Evolutionary conservation across 495 filamentous ascomycete genomes (phyloP), one percentile per base, ranked within the genome.

Genomic region (Talaromyces nanjingensis): DNA sequence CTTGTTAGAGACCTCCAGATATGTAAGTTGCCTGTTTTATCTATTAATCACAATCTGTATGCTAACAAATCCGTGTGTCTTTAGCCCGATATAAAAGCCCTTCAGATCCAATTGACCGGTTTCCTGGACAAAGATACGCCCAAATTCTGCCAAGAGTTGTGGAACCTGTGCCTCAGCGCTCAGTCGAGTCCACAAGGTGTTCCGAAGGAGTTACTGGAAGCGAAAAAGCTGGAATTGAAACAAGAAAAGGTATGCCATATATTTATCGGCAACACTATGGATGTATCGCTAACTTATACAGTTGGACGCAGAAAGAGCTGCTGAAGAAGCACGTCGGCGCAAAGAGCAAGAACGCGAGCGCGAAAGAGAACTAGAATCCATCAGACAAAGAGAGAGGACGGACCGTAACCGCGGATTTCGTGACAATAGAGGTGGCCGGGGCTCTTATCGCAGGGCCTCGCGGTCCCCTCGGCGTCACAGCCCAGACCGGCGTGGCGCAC

Each of bases 111-210:
- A 65, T 86, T 99, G 62, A 96, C 89, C 2, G 93, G 92, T 5
- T 98, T 98, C 69, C 84, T 99, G 66, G 92, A 96, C 70, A 97
- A 94, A 76, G 91, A 97, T 67, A 94, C 93, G 0, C 78, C 92
- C 9, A 78, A 82, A 6, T 99, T 99, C 73, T 97, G 94, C 77
- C 92, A 96, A 71, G 91, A 96, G 65, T 79, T 99, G 0, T 99
- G 94, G 94, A 89, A 84, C 49, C 78, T 97, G 16, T 90, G 92
- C 65, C 78, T 98, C 45, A 97, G 93, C 70, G 94, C 90, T 14
- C 94, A 99, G 73, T 79, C 84, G 56, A 97, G 87, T 71, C 84
- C 89, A 1, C 89, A 93, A 73, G 93, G 93, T 54, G 91, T 99
- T 42, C 94, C 94, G 0, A 92, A 96, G 72, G 93, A 98, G 75